Evolutionary conservation across 352 stramenopile species (phyloP).

Genomic region (Globisporangium spinosum): DNA sequence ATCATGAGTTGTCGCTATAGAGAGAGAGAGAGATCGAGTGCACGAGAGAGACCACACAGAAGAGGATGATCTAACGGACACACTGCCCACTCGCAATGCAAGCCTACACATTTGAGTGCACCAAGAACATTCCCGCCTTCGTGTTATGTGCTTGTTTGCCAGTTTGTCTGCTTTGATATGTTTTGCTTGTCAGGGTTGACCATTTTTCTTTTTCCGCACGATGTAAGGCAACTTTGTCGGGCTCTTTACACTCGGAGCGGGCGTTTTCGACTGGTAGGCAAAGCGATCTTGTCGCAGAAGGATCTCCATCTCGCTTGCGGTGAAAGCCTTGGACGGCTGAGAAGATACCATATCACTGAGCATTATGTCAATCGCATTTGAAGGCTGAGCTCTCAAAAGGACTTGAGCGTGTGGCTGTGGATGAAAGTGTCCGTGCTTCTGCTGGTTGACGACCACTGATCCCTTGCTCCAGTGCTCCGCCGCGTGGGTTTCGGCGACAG

Average conservation of each 20-base stretch:
- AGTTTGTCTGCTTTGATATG: neutral
- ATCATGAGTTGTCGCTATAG: neutral
- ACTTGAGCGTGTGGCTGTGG: neutral
- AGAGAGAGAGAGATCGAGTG: slow-evolving; percentile 1
- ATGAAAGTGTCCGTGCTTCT: neutral
- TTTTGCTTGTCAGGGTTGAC: neutral
- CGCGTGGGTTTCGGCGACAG: neutral
- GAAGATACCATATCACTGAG: neutral
- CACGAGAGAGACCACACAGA: neutral
- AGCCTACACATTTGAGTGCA: slow-evolving; percentile 3
- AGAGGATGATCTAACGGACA: slow-evolving; percentile 4
- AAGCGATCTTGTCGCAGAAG: slow-evolving; percentile 12
- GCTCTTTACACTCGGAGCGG: slow-evolving; percentile 5
- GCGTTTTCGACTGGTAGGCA: neutral
- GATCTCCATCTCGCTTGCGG: slow-evolving; percentile 10
- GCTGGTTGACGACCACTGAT: slow-evolving; percentile 1
- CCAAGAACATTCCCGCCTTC: neutral
- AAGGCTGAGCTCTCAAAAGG: neutral
- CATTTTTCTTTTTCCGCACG: slow-evolving; percentile 27
- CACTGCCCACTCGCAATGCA: slow-evolving; percentile 4
- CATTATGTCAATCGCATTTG: neutral
- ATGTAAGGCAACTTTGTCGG: slow-evolving; percentile 45
- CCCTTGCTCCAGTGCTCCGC: neutral
- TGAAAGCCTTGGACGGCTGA: slow-evolving; percentile 12
- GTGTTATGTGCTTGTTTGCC: neutral